A percentile compares a stretch with the other conserved stretches of the same genome.
Evolutionary conservation across 2,329 filamentous ascomycete species (phyloP).

Genomic region (Zalaria obscura): DNA sequence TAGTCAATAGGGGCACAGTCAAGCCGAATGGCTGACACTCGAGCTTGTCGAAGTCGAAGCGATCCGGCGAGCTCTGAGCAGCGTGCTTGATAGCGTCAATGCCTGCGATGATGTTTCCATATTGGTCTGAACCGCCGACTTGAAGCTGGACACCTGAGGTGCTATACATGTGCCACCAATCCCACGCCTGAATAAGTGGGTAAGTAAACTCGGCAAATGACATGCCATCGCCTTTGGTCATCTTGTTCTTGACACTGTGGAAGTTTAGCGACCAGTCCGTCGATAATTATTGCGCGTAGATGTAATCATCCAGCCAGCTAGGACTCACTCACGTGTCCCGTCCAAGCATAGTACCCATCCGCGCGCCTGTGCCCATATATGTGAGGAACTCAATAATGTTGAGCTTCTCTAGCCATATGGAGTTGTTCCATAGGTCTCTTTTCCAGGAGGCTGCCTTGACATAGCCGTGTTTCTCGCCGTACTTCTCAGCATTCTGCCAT

Average conservation of each 20-base stretch:
- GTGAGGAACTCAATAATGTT: conserved; percentile 62
- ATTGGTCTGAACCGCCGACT: conserved; percentile 91
- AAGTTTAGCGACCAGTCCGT: conserved; percentile 9
- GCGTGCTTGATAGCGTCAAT: conserved; percentile 65
- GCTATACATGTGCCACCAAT: conserved; percentile 82
- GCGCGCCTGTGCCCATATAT: conserved; percentile 56
- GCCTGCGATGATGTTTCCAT: conserved; percentile 86
- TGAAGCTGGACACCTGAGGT: conserved; percentile 61
- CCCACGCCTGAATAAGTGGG: conserved; percentile 86
- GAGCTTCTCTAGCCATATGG: conserved; percentile 60
- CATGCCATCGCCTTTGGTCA: conserved; percentile 82
- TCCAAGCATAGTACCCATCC: conserved; percentile 75
- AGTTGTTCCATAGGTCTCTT: conserved; percentile 55
- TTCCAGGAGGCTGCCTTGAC: conserved; percentile 49
- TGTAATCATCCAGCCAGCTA: neutral
- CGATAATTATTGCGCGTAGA: neutral
- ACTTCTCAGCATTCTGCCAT: conserved; percentile 57
- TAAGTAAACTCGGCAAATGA: conserved; percentile 89
- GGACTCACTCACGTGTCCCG: conserved; percentile 61
- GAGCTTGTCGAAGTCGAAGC: conserved; percentile 7
- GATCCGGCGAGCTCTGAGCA: conserved; percentile 28
- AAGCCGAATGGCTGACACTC: conserved; percentile 55
- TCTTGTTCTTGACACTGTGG: conserved; percentile 59
- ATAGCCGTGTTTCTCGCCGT: conserved; percentile 53
- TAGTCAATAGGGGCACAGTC: conserved; percentile 80